Evolutionary conservation across 208 protist species (phyloP).

Genomic region (Spongospora subterranea): DNA sequence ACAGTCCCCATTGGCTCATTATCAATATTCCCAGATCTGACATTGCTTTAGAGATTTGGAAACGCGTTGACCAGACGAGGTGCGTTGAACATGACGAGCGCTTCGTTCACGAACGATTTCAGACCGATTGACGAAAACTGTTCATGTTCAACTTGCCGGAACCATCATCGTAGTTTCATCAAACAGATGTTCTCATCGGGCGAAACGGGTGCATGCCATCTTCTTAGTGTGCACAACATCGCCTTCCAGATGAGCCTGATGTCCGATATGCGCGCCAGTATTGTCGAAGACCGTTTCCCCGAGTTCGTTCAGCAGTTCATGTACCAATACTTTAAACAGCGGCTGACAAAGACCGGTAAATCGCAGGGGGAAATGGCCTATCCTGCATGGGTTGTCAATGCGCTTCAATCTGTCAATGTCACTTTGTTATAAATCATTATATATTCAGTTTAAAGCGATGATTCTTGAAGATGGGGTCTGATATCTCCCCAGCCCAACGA

Average conservation of each 20-base stretch:
- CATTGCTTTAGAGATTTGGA: slow-evolving; percentile 60
- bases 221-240: slow-evolving; percentile 97
- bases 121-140: slow-evolving; percentile 81
- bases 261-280: slow-evolving; percentile 80
- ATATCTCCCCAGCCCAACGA: too few species aligned
- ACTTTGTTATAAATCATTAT: not conserved
- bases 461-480: too few species aligned
- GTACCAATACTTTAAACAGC: slow-evolving; percentile 4
- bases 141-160: slow-evolving; percentile 85
- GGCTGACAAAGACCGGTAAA: not conserved
- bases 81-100: slow-evolving; percentile 70
- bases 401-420: slow-evolving; percentile 33
- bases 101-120: slow-evolving; percentile 68
- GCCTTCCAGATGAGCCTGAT: slow-evolving; percentile 92
- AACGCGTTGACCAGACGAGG: slow-evolving; percentile 69
- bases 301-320: slow-evolving; percentile 70
- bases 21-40: not conserved
- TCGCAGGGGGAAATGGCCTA: not conserved
- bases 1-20: slow-evolving; percentile 82
- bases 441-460: not conserved
- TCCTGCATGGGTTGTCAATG: slow-evolving; percentile 64
- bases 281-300: slow-evolving; percentile 68
- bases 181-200: slow-evolving; percentile 86
- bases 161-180: slow-evolving; percentile 90
- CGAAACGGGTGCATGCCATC: slow-evolving; percentile 80